A percentile compares a stretch with the other conserved stretches of the same genome.
These are phyloP conservation scores for Trametes gibbosa DNA, from an alignment of 768 basidiomycete species.

Conservation along the genomic window DNA sequence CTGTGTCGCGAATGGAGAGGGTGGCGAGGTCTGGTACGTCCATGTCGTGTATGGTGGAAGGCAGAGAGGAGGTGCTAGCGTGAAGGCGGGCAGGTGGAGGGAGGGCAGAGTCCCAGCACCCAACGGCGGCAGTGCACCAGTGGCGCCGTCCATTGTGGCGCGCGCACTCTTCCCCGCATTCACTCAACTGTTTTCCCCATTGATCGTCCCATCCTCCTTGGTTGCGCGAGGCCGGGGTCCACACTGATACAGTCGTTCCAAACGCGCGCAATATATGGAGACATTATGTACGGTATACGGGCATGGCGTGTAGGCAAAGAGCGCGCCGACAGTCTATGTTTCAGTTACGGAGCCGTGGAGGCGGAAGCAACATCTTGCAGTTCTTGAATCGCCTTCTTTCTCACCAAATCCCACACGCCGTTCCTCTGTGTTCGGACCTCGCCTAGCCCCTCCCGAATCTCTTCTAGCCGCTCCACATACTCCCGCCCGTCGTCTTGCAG, in stretches of 20 bases:
- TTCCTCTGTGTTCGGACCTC: slow-evolving; percentile 70
- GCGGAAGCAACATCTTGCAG: slow-evolving; percentile 60
- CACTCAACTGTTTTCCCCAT: background rate
- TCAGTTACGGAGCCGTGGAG: slow-evolving; percentile 6
- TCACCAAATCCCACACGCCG: slow-evolving; percentile 72
- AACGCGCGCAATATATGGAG: background rate
- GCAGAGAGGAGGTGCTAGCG: slow-evolving; percentile 17
- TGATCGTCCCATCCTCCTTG: background rate
- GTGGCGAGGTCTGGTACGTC: slow-evolving; percentile 47
- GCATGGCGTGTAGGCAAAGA: too few species aligned
- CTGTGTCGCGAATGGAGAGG: slow-evolving; percentile 42
- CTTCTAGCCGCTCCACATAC: slow-evolving; percentile 80
- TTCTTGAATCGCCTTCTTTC: slow-evolving; percentile 71
- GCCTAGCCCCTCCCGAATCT: slow-evolving; percentile 79
- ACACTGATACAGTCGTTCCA: background rate
- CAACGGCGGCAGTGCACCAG: slow-evolving; percentile 8
- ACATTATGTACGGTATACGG: background rate
- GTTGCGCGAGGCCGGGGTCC: too few species aligned
- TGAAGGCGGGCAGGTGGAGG: slow-evolving; percentile 25
- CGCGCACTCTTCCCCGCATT: background rate
- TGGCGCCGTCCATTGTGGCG: slow-evolving; percentile 15
- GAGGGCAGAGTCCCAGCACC: slow-evolving; percentile 14
- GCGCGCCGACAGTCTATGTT: background rate
- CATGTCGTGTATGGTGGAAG: slow-evolving; percentile 33
- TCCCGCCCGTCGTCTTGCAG: slow-evolving; percentile 85